Base-by-base conservation (phyloP, 768 basidiomycete genomes). In the Serpula lacrymans region DNA sequence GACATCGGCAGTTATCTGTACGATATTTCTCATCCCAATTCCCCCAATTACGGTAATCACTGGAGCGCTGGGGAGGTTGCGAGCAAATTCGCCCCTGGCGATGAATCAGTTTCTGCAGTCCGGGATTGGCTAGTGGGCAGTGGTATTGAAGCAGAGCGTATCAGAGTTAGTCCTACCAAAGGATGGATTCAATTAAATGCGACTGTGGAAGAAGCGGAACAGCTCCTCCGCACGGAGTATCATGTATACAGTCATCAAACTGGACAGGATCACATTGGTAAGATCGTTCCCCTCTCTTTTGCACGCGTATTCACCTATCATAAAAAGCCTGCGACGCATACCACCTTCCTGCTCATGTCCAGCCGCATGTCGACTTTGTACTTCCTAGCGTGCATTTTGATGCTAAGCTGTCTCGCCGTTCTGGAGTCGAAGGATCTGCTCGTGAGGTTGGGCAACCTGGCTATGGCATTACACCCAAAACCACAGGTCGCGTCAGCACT, bases 11-110 rank as follows among this genome's bases (percentile, higher is more conserved):
- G 63, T 8, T 57, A 69, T 32, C 65, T 78, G 17, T 52, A 68
- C 47, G 65, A 67, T 28, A 68, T 77, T 13, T 69, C 75, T 2
- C 67, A 77, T 45, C 74, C 75, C 4, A 66, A 70, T 16, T 76
- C 75, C 1, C 63, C 65, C 11, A 62, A 61, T 47, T 78, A 77
- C 46, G 74, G 74, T 12, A 55, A 70, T 40, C 75, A 77, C 51
- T 74, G 70, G 65, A 57, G 63, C 4, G 53, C 75, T 10, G 60
- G 57, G 2, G 49, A 71, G 39, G 63, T 77, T 21, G 62, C 68
- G 4, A 57, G 67, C 16, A 60, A 63, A 5, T 79, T 79, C 56
- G 57, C 70, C 1, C 72, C 75, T 9, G 62, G 60, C 17, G 44
- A 51, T 6, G 69, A 71, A 21, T 60, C 72, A 8, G 56, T 75